Evolutionary conservation across 1,139 yeast genomes (phyloP).

Genomic region (Keqinozyma sinolaborantium): DNA sequence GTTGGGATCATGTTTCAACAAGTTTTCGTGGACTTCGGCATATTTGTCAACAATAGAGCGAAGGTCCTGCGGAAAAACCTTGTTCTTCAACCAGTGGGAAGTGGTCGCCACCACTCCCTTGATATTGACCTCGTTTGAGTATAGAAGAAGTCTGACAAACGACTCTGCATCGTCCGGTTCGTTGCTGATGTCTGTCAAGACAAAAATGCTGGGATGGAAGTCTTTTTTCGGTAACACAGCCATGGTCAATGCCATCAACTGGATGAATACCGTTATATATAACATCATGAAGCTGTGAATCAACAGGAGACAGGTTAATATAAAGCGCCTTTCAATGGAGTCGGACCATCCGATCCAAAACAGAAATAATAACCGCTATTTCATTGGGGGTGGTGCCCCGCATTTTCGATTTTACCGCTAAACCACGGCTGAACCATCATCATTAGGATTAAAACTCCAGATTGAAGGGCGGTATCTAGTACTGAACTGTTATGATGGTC

Average conservation of each 20-base stretch:
- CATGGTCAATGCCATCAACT: neutral
- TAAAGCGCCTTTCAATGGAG: neutral
- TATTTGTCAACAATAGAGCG: conserved; percentile 20
- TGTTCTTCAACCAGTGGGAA: conserved; percentile 20
- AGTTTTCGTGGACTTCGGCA: conserved; percentile 14
- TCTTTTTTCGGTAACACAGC: conserved; percentile 14
- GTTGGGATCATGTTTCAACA: conserved; percentile 14
- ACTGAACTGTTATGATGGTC: too few species aligned
- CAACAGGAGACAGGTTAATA: neutral
- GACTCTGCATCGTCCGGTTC: conserved; percentile 26
- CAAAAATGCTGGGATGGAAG: conserved; percentile 17
- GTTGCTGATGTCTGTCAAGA: conserved; percentile 20
- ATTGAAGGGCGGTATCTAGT: too few species aligned
- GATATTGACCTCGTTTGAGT: conserved; percentile 17
- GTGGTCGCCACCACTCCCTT: conserved; percentile 23
- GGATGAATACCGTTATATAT: neutral
- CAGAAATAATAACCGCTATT: too few species aligned
- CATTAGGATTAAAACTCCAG: too few species aligned
- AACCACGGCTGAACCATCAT: too few species aligned
- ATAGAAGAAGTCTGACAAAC: conserved; percentile 16
- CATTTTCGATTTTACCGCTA: too few species aligned
- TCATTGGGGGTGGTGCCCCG: too few species aligned
- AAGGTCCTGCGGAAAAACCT: conserved; percentile 19
- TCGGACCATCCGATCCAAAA: neutral
- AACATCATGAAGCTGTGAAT: too few species aligned